Evolutionary conservation across 345 rosid species (phyloP).

Genomic region (Syzygium grande): DNA sequence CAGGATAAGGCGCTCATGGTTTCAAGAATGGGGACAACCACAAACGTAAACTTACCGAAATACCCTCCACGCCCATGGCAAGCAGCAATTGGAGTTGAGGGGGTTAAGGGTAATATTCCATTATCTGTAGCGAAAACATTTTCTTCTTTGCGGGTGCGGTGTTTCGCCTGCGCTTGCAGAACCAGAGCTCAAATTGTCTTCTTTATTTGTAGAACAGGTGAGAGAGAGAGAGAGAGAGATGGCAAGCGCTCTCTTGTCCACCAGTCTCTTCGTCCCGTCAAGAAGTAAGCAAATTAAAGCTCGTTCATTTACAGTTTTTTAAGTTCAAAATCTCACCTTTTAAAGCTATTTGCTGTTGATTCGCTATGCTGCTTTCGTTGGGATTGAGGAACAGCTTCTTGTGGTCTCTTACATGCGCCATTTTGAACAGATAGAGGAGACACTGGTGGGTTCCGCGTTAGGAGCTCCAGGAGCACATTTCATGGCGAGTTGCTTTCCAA

Average conservation of each 20-base stretch:
- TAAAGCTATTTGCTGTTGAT: not conserved
- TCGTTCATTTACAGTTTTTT: not conserved
- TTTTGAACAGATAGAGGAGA: slow-evolving; percentile 26
- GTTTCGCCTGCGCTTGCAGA: not conserved
- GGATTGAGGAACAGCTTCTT: not conserved
- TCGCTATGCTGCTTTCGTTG: not conserved
- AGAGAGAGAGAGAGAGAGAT: not conserved
- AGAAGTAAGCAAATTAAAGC: slow-evolving; percentile 15
- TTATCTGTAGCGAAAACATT: not conserved
- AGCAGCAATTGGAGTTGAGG: not conserved
- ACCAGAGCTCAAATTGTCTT: not conserved
- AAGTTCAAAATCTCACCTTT: not conserved
- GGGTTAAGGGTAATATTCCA: not conserved
- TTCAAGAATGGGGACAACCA: not conserved
- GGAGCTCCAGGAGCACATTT: slow-evolving; percentile 25
- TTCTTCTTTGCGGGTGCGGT: not conserved
- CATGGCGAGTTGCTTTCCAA: slow-evolving; percentile 11
- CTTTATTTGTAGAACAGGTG: not conserved
- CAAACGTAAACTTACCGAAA: not conserved
- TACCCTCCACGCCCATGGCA: slow-evolving; percentile 8
- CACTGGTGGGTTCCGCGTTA: slow-evolving; percentile 9
- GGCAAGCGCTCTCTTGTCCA: slow-evolving; percentile 31
- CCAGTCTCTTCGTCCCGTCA: slow-evolving; percentile 22
- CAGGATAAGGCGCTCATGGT: slow-evolving; percentile 29
- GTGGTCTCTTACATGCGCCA: not conserved